Evolutionary conservation across 108 stramenopile genomes (phyloP), one percentile per base, ranked within the genome.

Genomic region (Cyclotella choctawhatcheeana): DNA sequence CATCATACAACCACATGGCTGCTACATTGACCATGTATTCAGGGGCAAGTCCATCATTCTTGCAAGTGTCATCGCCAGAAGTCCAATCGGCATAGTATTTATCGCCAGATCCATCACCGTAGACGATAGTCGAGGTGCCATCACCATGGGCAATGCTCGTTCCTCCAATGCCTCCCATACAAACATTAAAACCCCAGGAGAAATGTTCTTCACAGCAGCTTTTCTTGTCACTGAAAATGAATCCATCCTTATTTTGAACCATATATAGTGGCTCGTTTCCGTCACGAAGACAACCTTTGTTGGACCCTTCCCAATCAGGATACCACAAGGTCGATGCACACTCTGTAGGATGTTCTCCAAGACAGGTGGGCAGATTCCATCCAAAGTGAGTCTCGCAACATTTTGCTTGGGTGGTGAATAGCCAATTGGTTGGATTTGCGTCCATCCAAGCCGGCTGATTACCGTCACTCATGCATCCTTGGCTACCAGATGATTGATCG

Each of bases 291-390:
- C 59, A 60, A 17, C n/a, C 16, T 18, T 2, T 60, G 33, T 60
- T 60, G 13, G 12, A 32, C 2, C 59, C 59, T 37, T 60, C 59
- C 59, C 59, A 60, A 60, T 60, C 59, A 2, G 59, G 59, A n/a
- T 60, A 60, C 18, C 20, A 60, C n/a, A 60, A 7, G 17, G 55
- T 13, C 4, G 34, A 16, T 5, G 20, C 34, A 12, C 31, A 21
- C 17, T 32, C 20, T 17, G 34, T 5, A 33, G 34, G 34, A 3
- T 37, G 4, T 5, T 10, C 29, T 34, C 59, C 59, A 3, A 33
- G 14, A 18, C 59, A 60, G 5, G 17, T 34, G 21, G 34, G 16
- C 34, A 17, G 10, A 7, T 34, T 60, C 59, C 59, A 60, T 21
- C n/a, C 5, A 18, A 37, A 60, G 33, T 60, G 59, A 5, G 18